These are phyloP conservation scores for Lepraria neglecta DNA, from an alignment of 495 filamentous ascomycete genomes.

Conservation along the genomic window DNA sequence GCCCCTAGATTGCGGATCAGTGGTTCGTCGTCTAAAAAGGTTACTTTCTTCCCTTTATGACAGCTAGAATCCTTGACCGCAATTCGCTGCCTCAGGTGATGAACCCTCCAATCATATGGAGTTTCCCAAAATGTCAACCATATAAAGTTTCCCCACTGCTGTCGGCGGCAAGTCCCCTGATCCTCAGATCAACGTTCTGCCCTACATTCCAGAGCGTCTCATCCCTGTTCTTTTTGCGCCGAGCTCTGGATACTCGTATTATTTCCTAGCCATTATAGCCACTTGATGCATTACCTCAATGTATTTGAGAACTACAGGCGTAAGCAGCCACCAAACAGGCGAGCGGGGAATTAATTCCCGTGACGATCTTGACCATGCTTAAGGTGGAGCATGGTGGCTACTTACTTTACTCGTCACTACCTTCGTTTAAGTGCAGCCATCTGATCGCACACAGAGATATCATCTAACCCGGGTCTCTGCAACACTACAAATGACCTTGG, in stretches of 20 bases:
- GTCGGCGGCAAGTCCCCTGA: constrained; percentile 7
- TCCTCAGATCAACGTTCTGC: background rate
- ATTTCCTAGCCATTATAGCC: too few relatives aligned
- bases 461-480: constrained; percentile 12
- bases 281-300: too few relatives aligned
- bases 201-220: background rate
- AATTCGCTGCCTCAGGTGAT: constrained; percentile 14
- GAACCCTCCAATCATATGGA: constrained; percentile 3
- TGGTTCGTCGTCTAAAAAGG: constrained; percentile 3
- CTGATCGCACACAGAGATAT: constrained; percentile 2
- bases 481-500: constrained; percentile 3
- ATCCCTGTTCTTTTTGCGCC: background rate
- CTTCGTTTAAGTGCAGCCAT: constrained; percentile 9
- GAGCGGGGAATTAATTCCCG: constrained; percentile 3
- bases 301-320: constrained; percentile 11
- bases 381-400: constrained; percentile 4
- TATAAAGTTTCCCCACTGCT: background rate
- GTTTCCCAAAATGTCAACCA: background rate
- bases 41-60: background rate
- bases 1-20: constrained; percentile 8
- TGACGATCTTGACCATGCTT: constrained; percentile 3
- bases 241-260: background rate
- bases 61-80: constrained; percentile 14
- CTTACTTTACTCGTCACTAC: constrained; percentile 14
- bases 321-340: constrained; percentile 15